Evolutionary conservation across 495 filamentous ascomycete species (phyloP), one percentile per base, ranked within the genome.

Genomic region (Rostrohypoxylon terebratum): DNA sequence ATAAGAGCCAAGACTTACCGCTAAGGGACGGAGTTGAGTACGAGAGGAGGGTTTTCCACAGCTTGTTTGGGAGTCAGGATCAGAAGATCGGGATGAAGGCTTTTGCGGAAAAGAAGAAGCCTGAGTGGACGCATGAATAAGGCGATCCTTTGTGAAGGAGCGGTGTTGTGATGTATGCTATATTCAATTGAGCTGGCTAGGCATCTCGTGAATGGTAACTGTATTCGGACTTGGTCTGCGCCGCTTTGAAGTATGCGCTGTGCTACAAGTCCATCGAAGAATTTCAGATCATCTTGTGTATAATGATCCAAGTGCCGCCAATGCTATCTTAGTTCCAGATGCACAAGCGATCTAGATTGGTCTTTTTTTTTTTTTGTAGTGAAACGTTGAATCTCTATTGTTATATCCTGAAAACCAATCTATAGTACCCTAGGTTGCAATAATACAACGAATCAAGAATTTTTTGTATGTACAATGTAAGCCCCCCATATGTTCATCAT

Each of bases 61-160:
- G 87, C 11, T 77, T 97, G 75, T 99, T 99, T 88, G 95, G 94
- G 4, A 94, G 90, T 63, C 85, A 91, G 84, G 96, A 99, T 79
- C 96, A 98, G 83, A 99, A 98, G 87, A 92, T 97, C 81, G 96
- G 93, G 11, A 98, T 98, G 95, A 90, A 86, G 75, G 96, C 96
- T 14, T 99, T 99, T 83, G 90, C 90, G 1, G 92, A 96, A 83
- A 98, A 97, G 90, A 89, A 92, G 84, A 95, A 97, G 86, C 83
- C 96, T 1, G 88, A 97, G 79, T 99, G 96, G 96, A 89, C 86
- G 23, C 80, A 98, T 77, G 88, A 94, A 78, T 98, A 89, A 45
- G 13, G 9, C 1, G n/a, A 18, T 20, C 16, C 4, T 18, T 25
- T 4, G 20, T 28, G 47, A 21, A 13, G 21, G 2, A 7, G 20